A percentile compares a stretch with the other conserved stretches of the same genome.
These are phyloP conservation scores for Aspergillus flavus DNA, from an alignment of 2,329 filamentous ascomycete genomes.

Conservation along the genomic window DNA sequence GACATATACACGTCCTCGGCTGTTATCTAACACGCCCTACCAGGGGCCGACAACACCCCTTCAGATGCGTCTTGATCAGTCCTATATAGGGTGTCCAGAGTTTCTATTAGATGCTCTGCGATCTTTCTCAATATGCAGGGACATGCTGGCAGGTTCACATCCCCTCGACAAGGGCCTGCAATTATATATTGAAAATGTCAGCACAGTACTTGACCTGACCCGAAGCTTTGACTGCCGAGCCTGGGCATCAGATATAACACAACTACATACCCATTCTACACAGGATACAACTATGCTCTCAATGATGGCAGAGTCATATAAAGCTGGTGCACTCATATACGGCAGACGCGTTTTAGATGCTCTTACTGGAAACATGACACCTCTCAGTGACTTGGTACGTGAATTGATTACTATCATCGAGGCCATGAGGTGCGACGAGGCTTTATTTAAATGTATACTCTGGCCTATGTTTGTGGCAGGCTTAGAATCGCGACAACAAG, in stretches of 20 bases:
- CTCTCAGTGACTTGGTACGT: background rate
- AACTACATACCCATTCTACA: background rate
- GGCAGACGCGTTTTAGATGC: slow-evolving; percentile 13
- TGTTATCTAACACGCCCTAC: background rate
- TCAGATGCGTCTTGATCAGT: slow-evolving; percentile 5
- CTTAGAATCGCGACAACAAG: slow-evolving; percentile 16
- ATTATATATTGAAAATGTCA: background rate
- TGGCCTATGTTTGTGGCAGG: slow-evolving; percentile 26
- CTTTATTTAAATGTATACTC: slow-evolving; percentile 26
- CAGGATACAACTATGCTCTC: slow-evolving; percentile 1
- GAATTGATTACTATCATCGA: slow-evolving; percentile 13
- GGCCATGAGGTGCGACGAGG: slow-evolving; percentile 4
- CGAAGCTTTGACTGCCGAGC: slow-evolving; percentile 1
- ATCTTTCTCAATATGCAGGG: slow-evolving; percentile 15
- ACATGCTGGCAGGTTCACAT: background rate
- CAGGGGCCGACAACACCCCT: background rate
- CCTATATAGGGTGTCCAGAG: slow-evolving; percentile 20
- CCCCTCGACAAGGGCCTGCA: background rate
- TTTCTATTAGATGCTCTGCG: slow-evolving; percentile 12
- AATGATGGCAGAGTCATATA: slow-evolving; percentile 15
- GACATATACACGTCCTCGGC: background rate
- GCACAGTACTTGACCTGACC: slow-evolving; percentile 4
- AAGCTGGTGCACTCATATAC: slow-evolving; percentile 16
- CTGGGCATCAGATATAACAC: background rate
- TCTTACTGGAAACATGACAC: background rate